Conservation (phyloP, 139 green algal genomes). For the Picochlorum sp. region DNA sequence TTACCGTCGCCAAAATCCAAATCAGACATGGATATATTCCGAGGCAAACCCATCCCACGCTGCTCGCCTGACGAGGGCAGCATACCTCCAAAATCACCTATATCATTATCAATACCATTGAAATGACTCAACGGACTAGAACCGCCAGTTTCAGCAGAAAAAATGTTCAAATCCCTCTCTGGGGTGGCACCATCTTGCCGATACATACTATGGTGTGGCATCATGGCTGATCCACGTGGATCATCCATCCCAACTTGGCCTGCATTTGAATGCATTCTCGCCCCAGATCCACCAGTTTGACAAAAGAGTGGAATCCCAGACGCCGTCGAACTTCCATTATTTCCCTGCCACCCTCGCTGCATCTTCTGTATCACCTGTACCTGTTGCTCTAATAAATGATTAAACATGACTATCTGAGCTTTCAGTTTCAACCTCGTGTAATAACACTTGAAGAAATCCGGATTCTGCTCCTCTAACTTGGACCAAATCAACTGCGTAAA, state of each 20-base stretch:
- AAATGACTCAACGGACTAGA: background rate
- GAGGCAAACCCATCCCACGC: background rate
- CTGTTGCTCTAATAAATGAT: conserved; percentile 85
- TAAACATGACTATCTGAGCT: conserved; percentile 89
- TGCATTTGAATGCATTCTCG: background rate
- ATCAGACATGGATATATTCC: conserved; percentile 1
- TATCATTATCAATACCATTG: background rate
- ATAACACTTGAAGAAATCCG: conserved; percentile 57
- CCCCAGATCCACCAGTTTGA: background rate
- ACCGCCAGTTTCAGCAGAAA: background rate
- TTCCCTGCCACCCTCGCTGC: conserved; percentile 20
- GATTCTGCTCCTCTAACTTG: conserved; percentile 93
- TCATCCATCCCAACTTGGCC: background rate
- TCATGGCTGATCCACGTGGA: conserved; percentile 1
- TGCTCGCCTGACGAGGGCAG: background rate
- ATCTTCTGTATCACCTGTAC: conserved; percentile 44
- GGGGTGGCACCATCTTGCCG: background rate
- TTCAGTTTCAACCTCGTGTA: conserved; percentile 78
- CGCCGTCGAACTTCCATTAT: conserved; percentile 8
- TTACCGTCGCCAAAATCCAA: background rate
- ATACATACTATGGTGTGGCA: conserved; percentile 20
- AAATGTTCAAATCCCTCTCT: background rate
- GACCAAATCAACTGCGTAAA: conserved; percentile 88
- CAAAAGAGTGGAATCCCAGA: conserved; percentile 30
- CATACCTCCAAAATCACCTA: background rate